These are phyloP conservation scores for Starmerella floricola DNA, from an alignment of 805 yeast species.

Conservation along the genomic window DNA sequence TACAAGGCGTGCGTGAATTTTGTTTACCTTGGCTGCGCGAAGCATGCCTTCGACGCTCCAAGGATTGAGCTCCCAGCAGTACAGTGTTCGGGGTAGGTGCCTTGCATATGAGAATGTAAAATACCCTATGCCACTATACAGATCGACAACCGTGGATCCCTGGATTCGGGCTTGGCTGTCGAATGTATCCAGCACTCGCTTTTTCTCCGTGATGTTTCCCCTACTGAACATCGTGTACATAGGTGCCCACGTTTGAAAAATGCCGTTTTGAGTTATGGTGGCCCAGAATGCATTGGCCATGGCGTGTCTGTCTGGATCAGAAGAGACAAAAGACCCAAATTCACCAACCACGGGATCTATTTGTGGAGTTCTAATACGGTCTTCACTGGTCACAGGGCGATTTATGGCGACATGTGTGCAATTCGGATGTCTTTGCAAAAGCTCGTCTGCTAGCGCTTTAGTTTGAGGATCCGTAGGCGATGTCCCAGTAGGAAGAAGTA, in stretches of 20 bases:
- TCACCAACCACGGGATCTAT: slow-evolving; percentile 51
- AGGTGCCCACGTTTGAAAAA: slow-evolving; percentile 76
- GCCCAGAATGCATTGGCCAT: slow-evolving; percentile 60
- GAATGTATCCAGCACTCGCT: slow-evolving; percentile 39
- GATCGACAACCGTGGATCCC: slow-evolving; percentile 44
- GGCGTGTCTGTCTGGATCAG: slow-evolving; percentile 35
- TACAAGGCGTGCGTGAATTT: slow-evolving; percentile 32
- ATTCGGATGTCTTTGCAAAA: slow-evolving; percentile 23
- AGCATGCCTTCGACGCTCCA: slow-evolving; percentile 69
- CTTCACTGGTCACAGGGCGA: slow-evolving; percentile 46
- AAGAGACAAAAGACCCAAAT: slow-evolving; percentile 36
- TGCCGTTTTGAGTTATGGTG: slow-evolving; percentile 54
- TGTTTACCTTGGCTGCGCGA: slow-evolving; percentile 42
- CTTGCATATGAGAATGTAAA: slow-evolving; percentile 58
- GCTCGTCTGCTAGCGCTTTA: not conserved
- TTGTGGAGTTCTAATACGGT: slow-evolving; percentile 54
- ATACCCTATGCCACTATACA: slow-evolving; percentile 80
- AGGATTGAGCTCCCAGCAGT: slow-evolving; percentile 76
- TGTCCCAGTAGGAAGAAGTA: slow-evolving; percentile 42
- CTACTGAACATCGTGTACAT: slow-evolving; percentile 74
- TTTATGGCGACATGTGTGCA: slow-evolving; percentile 58
- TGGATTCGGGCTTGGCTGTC: slow-evolving; percentile 22
- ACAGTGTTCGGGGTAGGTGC: slow-evolving; percentile 40
- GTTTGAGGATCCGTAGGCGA: slow-evolving; percentile 27
- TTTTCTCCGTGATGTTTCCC: slow-evolving; percentile 74